Conservation (phyloP, 2,329 filamentous ascomycete genomes). For the Lecanicillium sp. region DNA sequence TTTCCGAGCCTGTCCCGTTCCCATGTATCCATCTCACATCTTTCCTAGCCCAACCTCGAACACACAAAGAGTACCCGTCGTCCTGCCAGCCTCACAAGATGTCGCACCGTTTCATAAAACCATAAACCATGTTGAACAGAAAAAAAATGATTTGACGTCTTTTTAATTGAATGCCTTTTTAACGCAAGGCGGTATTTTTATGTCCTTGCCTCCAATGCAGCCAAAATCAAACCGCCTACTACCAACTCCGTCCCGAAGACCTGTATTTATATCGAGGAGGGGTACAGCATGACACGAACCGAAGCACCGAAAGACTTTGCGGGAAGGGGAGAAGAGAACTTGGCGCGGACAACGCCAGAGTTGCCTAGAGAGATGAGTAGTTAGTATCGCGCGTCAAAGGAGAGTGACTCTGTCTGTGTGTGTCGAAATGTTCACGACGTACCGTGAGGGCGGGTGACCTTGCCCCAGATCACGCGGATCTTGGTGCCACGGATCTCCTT, state of each 20-base stretch:
- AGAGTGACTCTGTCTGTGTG: no score
- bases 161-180: conserved; percentile 47
- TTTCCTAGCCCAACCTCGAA: no score
- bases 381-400: background rate
- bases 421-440: conserved; percentile 25
- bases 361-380: conserved; percentile 67
- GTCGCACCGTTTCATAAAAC: conserved; percentile 8
- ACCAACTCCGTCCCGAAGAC: conserved; percentile 54
- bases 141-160: conserved; percentile 35
- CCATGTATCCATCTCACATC: background rate
- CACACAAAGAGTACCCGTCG: no score
- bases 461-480: conserved; percentile 99
- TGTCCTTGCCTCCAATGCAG: conserved; percentile 54
- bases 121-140: no score
- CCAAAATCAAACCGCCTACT: conserved; percentile 56
- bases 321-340: conserved; percentile 94
- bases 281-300: conserved; percentile 96
- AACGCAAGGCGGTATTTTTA: conserved; percentile 45
- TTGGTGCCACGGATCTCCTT: conserved; percentile 95
- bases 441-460: conserved; percentile 94
- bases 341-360: conserved; percentile 95
- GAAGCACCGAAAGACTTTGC: conserved; percentile 94
- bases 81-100: conserved; percentile 6
- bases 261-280: conserved; percentile 83
- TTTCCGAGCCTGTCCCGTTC: no score